These are phyloP conservation scores for Salix arbutifolia DNA, from an alignment of 345 rosid genomes.

Conservation along the genomic window DNA sequence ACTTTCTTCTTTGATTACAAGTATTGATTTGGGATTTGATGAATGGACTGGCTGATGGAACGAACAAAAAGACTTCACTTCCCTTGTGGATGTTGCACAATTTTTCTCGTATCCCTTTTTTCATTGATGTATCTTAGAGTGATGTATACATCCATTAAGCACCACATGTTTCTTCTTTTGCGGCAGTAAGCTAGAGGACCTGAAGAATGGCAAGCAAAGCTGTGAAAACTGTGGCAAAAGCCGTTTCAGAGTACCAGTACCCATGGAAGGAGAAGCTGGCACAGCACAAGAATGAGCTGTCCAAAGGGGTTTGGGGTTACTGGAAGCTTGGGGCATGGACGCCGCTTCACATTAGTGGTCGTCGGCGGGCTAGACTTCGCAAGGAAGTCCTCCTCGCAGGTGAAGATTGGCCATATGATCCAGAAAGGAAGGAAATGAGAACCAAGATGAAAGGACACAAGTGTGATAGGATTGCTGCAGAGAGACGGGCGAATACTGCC, in stretches of 20 bases:
- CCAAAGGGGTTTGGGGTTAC: constrained; percentile 88
- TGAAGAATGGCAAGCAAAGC: constrained; percentile 70
- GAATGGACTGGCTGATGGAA: not conserved
- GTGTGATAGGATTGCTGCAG: constrained; percentile 72
- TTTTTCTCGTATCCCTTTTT: not conserved
- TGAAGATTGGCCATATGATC: constrained; percentile 13
- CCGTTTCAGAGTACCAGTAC: constrained; percentile 50
- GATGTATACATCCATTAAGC: not conserved
- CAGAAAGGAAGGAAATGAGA: too few species aligned
- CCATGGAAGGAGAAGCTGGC: constrained; percentile 80
- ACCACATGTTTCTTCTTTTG: not conserved
- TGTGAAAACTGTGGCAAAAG: constrained; percentile 54
- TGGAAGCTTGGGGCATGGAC: constrained; percentile 95
- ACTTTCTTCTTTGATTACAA: not conserved
- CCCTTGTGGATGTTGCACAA: not conserved
- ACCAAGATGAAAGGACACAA: constrained; percentile 60
- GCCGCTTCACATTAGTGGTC: constrained; percentile 77
- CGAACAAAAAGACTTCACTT: not conserved
- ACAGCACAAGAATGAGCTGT: constrained; percentile 65
- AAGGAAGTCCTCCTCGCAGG: constrained; percentile 75
- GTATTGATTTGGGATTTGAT: not conserved
- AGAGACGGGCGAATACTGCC: constrained; percentile 76
- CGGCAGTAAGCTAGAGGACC: not conserved
- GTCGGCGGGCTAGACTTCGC: constrained; percentile 78
- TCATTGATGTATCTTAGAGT: not conserved